Base-by-base conservation (phyloP, 495 filamentous ascomycete species). In the Niebla homalea region DNA sequence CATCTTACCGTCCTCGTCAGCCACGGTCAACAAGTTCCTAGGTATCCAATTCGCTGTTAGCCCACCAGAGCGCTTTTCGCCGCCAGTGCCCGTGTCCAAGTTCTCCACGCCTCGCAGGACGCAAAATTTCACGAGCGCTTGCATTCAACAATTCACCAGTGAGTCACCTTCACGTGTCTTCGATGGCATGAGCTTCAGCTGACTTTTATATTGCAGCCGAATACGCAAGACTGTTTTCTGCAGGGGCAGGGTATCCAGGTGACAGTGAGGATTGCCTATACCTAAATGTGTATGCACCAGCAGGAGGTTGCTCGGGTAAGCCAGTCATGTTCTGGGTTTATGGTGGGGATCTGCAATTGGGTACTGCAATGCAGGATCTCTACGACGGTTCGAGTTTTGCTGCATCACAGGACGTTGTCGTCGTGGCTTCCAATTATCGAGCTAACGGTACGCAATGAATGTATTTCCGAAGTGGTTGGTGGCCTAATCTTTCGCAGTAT, bases 241-340 rank as follows among this genome's bases (percentile, higher is more conserved):
- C 4, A 11, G 39, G 39, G 16, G n/a, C 39, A 19, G 39, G 39
- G 18, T n/a, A 42, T 22, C 39, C 39, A 42, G 39, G 39, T 19
- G 39, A 42, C n/a, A 42, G 39, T 52, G 65, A 69, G 49, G 66
- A 69, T 44, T 69, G 66, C 40, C 45, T 69, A 41, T 57, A 52
- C 36, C 56, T 69, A 44, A 69, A 69, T 51, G 56, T 69, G 46
- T 62, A 61, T 62, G 51, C 60, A 40, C 60, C 64, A 16, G 52
- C 66, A 52, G 45, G 55, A 47, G 53, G 67, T 46, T 52, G 56
- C 23, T 42, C 43, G 39, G 52, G 59, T 43, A 64, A 62, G 43
- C 51, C 63, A 15, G 65, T 66, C 19, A 46, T 67, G 10, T 58
- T 67, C 36, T 64, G 57, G 54, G 60, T 64, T 22, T 64, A 57